A percentile compares a stretch with the other conserved stretches of the same genome.
phyloP scores from a whole-genome alignment of 2,329 filamentous ascomycete species.

The Cadophora malorum region DNA sequence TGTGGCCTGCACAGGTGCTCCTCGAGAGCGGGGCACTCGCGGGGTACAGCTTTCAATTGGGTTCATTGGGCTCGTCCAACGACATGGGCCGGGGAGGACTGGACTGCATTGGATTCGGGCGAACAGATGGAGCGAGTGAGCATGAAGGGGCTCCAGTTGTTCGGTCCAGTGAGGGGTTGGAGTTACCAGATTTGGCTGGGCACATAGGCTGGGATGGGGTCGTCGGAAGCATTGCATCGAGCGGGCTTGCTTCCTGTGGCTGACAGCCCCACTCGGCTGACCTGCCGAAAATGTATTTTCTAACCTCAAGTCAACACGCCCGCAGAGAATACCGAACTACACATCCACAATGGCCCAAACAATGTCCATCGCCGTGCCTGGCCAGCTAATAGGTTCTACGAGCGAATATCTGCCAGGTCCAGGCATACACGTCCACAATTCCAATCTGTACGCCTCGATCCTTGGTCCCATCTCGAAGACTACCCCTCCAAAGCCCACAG shows the following conservation, averaged over 20 bases:
- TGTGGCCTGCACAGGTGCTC: conserved; percentile 17
- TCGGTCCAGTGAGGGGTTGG: conserved; percentile 3
- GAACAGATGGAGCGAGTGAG: conserved; percentile 10
- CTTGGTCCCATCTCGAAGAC: conserved; percentile 71
- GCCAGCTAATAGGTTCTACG: conserved; percentile 75
- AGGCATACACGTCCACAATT: conserved; percentile 82
- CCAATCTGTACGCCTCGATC: conserved; percentile 81
- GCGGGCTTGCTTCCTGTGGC: not conserved
- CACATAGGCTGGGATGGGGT: not conserved
- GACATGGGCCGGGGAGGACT: not conserved
- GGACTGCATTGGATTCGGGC: not conserved
- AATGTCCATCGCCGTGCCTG: conserved; percentile 71
- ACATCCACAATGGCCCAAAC: conserved; percentile 35
- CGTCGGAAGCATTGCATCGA: not conserved
- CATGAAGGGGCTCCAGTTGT: not conserved
- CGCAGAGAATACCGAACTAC: not conserved
- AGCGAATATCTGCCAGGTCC: conserved; percentile 74
- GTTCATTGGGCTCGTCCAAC: not conserved
- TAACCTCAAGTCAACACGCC: conserved; percentile 23
- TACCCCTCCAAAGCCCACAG: conserved; percentile 48
- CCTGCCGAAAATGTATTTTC: conserved; percentile 32
- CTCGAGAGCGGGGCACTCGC: conserved; percentile 12
- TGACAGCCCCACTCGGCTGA: conserved; percentile 28
- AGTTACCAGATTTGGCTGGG: not conserved
- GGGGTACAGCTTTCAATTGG: conserved; percentile 15